phyloP scores from a whole-genome alignment of 441 rosid species.

The Erysimum cheiri region DNA sequence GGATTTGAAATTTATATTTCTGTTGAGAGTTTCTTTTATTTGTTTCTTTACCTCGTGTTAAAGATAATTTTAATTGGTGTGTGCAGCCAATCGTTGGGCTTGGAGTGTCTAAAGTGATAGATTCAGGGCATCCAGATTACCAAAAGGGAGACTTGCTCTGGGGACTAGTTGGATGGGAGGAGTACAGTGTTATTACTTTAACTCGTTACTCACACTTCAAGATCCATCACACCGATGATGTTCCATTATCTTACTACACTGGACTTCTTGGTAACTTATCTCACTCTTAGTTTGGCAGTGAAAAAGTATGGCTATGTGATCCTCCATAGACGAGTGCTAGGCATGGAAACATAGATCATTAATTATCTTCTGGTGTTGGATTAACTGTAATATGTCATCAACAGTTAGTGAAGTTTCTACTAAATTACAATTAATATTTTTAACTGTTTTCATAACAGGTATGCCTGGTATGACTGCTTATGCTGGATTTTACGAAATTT shows the following conservation, averaged over 20 bases:
- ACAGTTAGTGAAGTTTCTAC: background rate
- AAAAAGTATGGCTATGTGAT: background rate
- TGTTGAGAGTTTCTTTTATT: background rate
- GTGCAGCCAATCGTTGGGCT: conserved; percentile 57
- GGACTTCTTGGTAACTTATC: conserved; percentile 58
- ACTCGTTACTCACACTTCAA: conserved; percentile 43
- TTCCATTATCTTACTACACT: conserved; percentile 59
- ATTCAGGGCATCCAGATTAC: conserved; percentile 54
- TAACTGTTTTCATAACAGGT: conserved; percentile 11
- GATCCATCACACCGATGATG: conserved; percentile 55
- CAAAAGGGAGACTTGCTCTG: conserved; percentile 62
- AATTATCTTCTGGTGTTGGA: conserved; percentile 6
- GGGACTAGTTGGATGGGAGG: conserved; percentile 68
- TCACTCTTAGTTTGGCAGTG: conserved; percentile 6
- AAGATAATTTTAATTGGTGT: background rate
- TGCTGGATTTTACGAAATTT: conserved; percentile 43
- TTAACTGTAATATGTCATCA: background rate
- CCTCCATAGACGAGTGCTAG: background rate
- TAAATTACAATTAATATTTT: background rate
- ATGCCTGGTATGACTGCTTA: conserved; percentile 45
- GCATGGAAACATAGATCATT: conserved; percentile 5
- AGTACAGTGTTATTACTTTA: conserved; percentile 48
- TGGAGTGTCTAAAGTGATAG: conserved; percentile 54
- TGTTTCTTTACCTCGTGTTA: background rate
- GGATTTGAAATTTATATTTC: background rate